These are phyloP conservation scores for Linaria vulgaris DNA, from an alignment of 257 asterid species.

Conservation along the genomic window DNA sequence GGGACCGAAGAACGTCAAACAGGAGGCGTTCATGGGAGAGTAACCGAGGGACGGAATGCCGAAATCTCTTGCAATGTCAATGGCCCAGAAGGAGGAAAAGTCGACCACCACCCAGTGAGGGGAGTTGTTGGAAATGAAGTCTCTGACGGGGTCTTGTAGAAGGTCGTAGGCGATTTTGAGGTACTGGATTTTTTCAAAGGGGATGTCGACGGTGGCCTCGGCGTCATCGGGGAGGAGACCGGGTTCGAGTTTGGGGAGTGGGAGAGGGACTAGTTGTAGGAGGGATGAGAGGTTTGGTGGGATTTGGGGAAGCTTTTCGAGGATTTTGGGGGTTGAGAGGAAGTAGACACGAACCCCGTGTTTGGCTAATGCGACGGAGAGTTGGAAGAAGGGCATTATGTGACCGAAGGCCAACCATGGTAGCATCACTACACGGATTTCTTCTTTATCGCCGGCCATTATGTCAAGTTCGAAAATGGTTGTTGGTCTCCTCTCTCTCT, in stretches of 20 bases:
- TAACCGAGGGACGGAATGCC: not conserved
- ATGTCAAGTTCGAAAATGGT: no score
- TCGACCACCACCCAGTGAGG: slow-evolving; percentile 26
- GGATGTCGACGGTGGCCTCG: slow-evolving; percentile 36
- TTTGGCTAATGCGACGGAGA: slow-evolving; percentile 40
- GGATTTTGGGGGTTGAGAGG: slow-evolving; percentile 31
- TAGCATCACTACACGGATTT: slow-evolving; percentile 35
- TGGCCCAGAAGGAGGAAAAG: slow-evolving; percentile 10
- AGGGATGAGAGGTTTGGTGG: slow-evolving; percentile 4
- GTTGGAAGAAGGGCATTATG: slow-evolving; percentile 34
- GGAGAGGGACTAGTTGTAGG: slow-evolving; percentile 8
- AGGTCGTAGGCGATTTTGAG: slow-evolving; percentile 24
- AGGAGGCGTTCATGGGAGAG: not conserved
- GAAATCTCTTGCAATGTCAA: slow-evolving; percentile 1
- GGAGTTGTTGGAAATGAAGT: not conserved
- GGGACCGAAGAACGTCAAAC: slow-evolving; percentile 13
- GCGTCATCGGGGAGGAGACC: slow-evolving; percentile 30
- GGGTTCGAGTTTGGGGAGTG: slow-evolving; percentile 25
- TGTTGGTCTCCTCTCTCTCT: no score
- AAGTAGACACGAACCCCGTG: slow-evolving; percentile 32
- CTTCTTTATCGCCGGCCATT: no score
- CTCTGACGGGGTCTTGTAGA: slow-evolving; percentile 21
- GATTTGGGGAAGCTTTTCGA: slow-evolving; percentile 32
- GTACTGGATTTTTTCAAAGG: slow-evolving; percentile 20
- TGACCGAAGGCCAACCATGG: slow-evolving; percentile 51